phyloP scores from a whole-genome alignment of 2,329 filamentous ascomycete genomes.

The Epicoccum nigrum region DNA sequence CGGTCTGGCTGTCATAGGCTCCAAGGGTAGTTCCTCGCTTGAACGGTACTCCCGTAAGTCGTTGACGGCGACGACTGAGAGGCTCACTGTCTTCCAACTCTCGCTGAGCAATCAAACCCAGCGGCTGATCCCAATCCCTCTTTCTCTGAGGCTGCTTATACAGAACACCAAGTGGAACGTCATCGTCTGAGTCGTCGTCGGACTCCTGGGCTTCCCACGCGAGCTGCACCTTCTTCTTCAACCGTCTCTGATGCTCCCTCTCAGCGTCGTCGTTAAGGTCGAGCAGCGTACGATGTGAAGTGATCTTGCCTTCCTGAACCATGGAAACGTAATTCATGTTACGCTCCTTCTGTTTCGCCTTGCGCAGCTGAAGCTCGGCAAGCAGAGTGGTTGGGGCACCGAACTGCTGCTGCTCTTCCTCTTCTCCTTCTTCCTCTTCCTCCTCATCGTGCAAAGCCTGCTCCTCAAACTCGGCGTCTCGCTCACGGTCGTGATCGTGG shows the following conservation, averaged over 20 bases:
- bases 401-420: conserved; percentile 54
- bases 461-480: conserved; percentile 30
- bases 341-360: conserved; percentile 83
- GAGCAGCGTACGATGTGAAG: conserved; percentile 77
- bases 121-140: conserved; percentile 63
- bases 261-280: conserved; percentile 91
- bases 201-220: conserved; percentile 80
- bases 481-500: conserved; percentile 52
- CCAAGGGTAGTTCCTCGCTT: conserved; percentile 22
- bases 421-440: conserved; percentile 50
- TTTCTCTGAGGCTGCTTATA: conserved; percentile 59
- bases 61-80: conserved; percentile 74
- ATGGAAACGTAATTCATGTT: conserved; percentile 70
- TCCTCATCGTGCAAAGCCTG: conserved; percentile 32
- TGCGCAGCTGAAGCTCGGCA: conserved; percentile 88
- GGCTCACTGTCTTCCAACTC: conserved; percentile 94
- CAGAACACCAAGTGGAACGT: conserved; percentile 85
- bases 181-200: conserved; percentile 66
- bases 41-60: conserved; percentile 65
- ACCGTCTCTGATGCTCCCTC: conserved; percentile 75
- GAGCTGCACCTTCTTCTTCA: conserved; percentile 77
- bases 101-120: conserved; percentile 79
- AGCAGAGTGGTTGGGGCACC: conserved; percentile 87
- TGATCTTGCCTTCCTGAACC: conserved; percentile 72
- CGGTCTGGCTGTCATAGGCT: conserved; percentile 31